Percentiles rank a stretch among this genome's conserved stretches.
Conservation (phyloP, 768 basidiomycete species). For the Favolaschia claudopus region DNA sequence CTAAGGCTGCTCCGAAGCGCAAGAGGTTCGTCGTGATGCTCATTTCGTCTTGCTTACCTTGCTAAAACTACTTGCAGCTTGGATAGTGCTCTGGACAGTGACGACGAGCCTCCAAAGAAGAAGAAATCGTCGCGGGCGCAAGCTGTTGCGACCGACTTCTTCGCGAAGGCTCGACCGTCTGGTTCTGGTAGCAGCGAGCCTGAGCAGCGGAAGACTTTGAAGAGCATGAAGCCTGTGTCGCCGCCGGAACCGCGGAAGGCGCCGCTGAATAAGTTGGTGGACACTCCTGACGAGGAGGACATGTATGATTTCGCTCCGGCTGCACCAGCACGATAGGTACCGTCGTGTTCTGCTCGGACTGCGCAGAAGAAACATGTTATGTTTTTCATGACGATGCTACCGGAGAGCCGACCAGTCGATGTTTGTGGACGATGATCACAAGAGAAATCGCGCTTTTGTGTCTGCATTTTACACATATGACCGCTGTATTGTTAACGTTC, state of each 20-base stretch:
- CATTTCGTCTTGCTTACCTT: background rate
- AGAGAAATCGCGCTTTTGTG: too few relatives aligned
- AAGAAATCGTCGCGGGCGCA: constrained; percentile 51
- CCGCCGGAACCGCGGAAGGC: constrained; percentile 62
- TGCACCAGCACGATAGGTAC: constrained; percentile 48
- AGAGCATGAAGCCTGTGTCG: constrained; percentile 66
- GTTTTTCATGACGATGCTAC: constrained; percentile 55
- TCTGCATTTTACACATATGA: too few relatives aligned
- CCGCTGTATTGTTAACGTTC: too few relatives aligned
- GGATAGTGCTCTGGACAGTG: constrained; percentile 45
- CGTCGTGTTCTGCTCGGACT: constrained; percentile 57
- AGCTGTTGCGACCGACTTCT: constrained; percentile 65
- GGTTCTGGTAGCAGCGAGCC: constrained; percentile 50
- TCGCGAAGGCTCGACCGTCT: constrained; percentile 51
- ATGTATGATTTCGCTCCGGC: constrained; percentile 49
- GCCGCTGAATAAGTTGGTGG: constrained; percentile 45
- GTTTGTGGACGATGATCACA: constrained; percentile 53
- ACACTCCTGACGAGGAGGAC: constrained; percentile 56
- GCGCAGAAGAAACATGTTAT: constrained; percentile 71
- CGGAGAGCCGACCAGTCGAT: constrained; percentile 53
- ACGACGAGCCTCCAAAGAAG: constrained; percentile 61
- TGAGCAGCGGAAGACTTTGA: constrained; percentile 57
- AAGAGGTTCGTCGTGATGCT: constrained; percentile 76
- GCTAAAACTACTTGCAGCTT: background rate
- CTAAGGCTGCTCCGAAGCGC: constrained; percentile 59